phyloP scores from a whole-genome alignment of 257 asterid species.

The Solanum appendiculatum region DNA sequence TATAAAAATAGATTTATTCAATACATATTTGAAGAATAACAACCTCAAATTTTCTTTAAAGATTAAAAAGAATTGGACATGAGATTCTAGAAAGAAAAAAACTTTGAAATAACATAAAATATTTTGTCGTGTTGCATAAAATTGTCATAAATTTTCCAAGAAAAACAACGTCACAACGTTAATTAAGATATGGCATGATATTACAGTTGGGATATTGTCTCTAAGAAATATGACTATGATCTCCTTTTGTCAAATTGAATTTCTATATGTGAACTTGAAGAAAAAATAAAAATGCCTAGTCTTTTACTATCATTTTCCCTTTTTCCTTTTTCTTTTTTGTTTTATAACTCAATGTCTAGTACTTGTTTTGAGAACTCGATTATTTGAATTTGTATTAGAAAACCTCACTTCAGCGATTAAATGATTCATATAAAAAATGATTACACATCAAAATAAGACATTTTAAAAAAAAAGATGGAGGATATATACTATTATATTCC shows the following conservation, averaged over 20 bases:
- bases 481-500: too few species aligned
- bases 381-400: background rate
- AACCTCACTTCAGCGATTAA: background rate
- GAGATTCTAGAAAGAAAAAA: background rate
- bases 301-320: background rate
- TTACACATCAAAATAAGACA: background rate
- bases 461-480: background rate
- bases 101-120: background rate
- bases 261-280: background rate
- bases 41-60: too few species aligned
- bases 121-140: background rate
- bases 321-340: background rate
- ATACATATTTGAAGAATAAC: too few species aligned
- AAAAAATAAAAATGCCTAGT: background rate
- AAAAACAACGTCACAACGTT: background rate
- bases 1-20: too few species aligned
- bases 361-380: too few species aligned
- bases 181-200: background rate
- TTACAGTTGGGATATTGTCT: background rate
- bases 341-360: background rate
- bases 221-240: background rate
- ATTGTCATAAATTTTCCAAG: background rate
- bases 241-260: background rate
- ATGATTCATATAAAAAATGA: background rate
- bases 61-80: background rate